Evolutionary conservation across 768 basidiomycete genomes (phyloP).

Genomic region (Tylopilus sp.): DNA sequence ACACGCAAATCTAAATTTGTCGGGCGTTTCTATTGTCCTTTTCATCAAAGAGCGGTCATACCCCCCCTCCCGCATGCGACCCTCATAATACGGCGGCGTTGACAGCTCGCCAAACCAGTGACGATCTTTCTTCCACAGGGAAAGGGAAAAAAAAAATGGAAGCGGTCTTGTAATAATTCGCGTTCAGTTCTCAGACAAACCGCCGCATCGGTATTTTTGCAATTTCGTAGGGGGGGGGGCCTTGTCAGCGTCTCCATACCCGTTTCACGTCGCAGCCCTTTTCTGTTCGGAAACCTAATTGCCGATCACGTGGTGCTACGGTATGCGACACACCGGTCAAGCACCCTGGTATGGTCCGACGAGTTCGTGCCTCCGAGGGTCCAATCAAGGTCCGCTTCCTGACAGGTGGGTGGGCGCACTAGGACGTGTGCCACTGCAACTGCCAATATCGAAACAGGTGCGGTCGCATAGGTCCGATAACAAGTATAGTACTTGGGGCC

Average conservation of each 20-base stretch:
- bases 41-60: slow-evolving; percentile 9
- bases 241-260: slow-evolving; percentile 23
- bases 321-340: background rate
- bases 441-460: slow-evolving; percentile 6
- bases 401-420: slow-evolving; percentile 8
- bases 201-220: slow-evolving; percentile 11
- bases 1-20: slow-evolving; percentile 19
- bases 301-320: slow-evolving; percentile 24
- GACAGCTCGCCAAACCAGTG: slow-evolving; percentile 11
- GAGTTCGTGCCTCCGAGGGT: slow-evolving; percentile 4
- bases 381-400: slow-evolving; percentile 10
- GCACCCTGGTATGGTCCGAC: background rate
- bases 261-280: slow-evolving; percentile 24
- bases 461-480: slow-evolving; percentile 4
- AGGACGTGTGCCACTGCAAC: slow-evolving; percentile 10
- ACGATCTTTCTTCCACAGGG: slow-evolving; percentile 17
- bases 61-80: slow-evolving; percentile 1
- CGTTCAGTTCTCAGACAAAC: slow-evolving; percentile 2
- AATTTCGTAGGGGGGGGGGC: slow-evolving; percentile 5
- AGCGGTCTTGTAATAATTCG: slow-evolving; percentile 14
- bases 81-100: slow-evolving; percentile 8
- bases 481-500: slow-evolving; percentile 13
- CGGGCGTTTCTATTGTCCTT: slow-evolving; percentile 10
- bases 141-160: slow-evolving; percentile 24
- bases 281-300: slow-evolving; percentile 19